Conservation (phyloP, 441 rosid genomes). For the Populus hybrid region DNA sequence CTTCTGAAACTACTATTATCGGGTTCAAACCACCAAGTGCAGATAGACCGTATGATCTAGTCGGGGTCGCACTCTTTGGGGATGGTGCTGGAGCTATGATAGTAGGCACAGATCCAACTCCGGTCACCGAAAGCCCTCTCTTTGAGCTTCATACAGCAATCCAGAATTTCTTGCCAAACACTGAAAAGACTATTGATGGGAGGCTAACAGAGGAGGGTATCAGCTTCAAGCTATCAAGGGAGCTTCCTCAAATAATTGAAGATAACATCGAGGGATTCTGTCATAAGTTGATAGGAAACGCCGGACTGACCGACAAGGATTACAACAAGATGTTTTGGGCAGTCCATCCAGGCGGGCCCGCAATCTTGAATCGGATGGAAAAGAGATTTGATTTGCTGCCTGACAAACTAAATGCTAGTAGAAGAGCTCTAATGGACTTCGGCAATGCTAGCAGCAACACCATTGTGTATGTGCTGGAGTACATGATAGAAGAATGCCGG, state of each 20-base stretch:
- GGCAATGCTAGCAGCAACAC: slow-evolving; percentile 96
- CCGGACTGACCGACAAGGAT: slow-evolving; percentile 39
- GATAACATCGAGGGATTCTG: slow-evolving; percentile 84
- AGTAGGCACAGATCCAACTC: slow-evolving; percentile 67
- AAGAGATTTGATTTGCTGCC: slow-evolving; percentile 67
- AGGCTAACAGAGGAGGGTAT: slow-evolving; percentile 83
- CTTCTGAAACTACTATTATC: slow-evolving; percentile 89
- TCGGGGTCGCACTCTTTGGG: slow-evolving; percentile 91
- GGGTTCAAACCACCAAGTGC: slow-evolving; percentile 92
- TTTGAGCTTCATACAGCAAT: slow-evolving; percentile 86
- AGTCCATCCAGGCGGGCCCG: slow-evolving; percentile 99
- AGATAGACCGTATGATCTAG: slow-evolving; percentile 84
- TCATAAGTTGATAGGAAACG: slow-evolving; percentile 44
- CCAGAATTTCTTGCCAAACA: slow-evolving; percentile 79
- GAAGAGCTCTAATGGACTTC: slow-evolving; percentile 86
- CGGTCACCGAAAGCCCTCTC: slow-evolving; percentile 58
- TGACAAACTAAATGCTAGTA: slow-evolving; percentile 70
- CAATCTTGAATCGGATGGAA: slow-evolving; percentile 76
- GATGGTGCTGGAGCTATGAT: slow-evolving; percentile 94
- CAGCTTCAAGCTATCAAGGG: slow-evolving; percentile 80
- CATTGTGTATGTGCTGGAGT: slow-evolving; percentile 83
- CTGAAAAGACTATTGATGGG: slow-evolving; percentile 81
- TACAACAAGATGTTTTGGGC: slow-evolving; percentile 91
- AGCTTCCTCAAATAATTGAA: slow-evolving; percentile 91
- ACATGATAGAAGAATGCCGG: slow-evolving; percentile 72